Conservation (phyloP, 805 yeast species). For the Candida loeiensis region DNA sequence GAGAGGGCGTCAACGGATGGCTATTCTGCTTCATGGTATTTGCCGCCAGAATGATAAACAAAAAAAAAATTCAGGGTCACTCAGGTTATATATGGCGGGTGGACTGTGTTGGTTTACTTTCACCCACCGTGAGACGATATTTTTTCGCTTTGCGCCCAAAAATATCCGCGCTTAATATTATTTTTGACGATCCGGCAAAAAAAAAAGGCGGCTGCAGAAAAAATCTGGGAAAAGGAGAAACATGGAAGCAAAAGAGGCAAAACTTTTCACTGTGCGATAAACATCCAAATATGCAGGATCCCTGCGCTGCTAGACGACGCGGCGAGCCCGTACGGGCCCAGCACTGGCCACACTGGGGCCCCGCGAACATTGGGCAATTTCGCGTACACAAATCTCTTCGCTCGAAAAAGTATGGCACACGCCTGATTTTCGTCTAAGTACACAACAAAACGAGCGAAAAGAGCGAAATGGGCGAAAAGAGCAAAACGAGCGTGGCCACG, state of each 20-base stretch:
- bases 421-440: background rate
- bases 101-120: background rate
- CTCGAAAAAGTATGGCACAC: background rate
- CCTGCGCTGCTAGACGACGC: no score
- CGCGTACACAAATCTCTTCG: background rate
- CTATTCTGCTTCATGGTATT: background rate
- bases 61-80: background rate
- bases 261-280: background rate
- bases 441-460: background rate
- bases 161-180: slow-evolving; percentile 2
- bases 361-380: no score
- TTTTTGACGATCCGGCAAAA: slow-evolving; percentile 3
- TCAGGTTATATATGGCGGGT: slow-evolving; percentile 1
- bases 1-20: slow-evolving; percentile 4
- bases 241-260: background rate
- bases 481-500: no score
- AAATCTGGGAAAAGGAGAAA: background rate
- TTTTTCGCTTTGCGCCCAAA: background rate
- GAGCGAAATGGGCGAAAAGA: no score
- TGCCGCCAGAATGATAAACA: background rate
- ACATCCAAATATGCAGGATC: no score
- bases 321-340: no score
- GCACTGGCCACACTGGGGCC: no score
- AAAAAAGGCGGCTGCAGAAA: background rate
- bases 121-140: slow-evolving; percentile 1